Base-by-base conservation (phyloP, 108 stramenopile species). In the Nitzschia palea region DNA sequence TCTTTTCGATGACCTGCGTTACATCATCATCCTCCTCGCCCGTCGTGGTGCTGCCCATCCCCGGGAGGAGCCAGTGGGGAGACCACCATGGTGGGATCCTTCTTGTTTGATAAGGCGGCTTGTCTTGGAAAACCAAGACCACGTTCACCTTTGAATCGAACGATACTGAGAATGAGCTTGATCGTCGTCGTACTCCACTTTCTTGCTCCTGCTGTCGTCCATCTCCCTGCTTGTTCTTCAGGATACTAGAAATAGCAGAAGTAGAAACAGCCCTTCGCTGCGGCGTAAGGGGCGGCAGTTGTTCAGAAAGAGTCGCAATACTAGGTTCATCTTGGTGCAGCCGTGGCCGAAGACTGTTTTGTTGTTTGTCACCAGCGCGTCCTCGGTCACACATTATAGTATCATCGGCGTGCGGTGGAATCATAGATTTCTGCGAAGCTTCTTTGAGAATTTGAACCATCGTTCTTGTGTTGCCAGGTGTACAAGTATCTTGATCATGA, bases 131-230 rank as follows among this genome's bases (percentile, higher is more conserved):
- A n/a, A 59, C 35, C 3, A 59, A n/a, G n/a, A n/a, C 30, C 6
- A 59, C 57, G 22, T 59, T 35, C 9, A 59, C 57, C 33, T 27
- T 59, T 5, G 57, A 9, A 20, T 59, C 57, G 20, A 59, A 59
- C 35, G 35, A 37, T 12, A 59, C 57, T 17, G 57, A 59, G 36
- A 14, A 17, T 12, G 57, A 59, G 14, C 35, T 33, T 3, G 18
- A 18, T 48, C 57, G 33, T 22, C 12, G 35, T 10, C 35, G n/a
- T n/a, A n/a, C n/a, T n/a, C n/a, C n/a, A n/a, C n/a, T n/a, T n/a
- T n/a, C n/a, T n/a, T n/a, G 26, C 4, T 29, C 17, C 17, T 3
- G 35, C 4, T 37, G n/a, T 22, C 30, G 35, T 37, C 36, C 28
- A 55, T 55, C 54, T 50, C 48, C 48, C 37, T 12, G 37, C 37